These are phyloP conservation scores for Begonia masoniana DNA, from an alignment of 306 rosid species.

Conservation along the genomic window DNA sequence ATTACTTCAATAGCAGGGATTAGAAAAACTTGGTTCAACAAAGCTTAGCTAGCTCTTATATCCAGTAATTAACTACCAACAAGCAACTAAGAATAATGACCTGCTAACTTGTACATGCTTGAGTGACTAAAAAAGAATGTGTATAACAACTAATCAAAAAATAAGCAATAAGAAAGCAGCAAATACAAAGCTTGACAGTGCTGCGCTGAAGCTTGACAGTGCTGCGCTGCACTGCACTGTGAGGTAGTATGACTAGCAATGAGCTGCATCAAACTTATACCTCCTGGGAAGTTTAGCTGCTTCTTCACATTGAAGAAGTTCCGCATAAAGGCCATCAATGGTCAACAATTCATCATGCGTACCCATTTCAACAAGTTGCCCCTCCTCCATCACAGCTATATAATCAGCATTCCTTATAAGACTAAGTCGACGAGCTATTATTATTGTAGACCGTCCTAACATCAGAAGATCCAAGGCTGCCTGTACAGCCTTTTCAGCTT, in stretches of 20 bases:
- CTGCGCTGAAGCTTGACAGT: not conserved
- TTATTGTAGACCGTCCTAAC: constrained; percentile 96
- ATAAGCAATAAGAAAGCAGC: constrained; percentile 16
- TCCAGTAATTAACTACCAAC: too few species aligned
- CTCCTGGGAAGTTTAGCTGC: constrained; percentile 99
- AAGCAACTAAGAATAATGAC: too few species aligned
- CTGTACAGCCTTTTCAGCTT: constrained; percentile 97
- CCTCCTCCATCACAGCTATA: constrained; percentile 99
- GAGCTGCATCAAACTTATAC: constrained; percentile 14
- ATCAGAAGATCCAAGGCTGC: constrained; percentile 93
- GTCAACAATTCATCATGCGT: constrained; percentile 83
- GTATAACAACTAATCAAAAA: too few species aligned
- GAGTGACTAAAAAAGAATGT: too few species aligned
- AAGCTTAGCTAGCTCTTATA: constrained; percentile 7
- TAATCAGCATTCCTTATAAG: constrained; percentile 97
- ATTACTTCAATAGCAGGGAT: too few species aligned
- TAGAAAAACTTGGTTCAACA: not conserved
- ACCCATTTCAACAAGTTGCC: constrained; percentile 97
- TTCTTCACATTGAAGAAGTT: constrained; percentile 92
- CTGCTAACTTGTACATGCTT: too few species aligned
- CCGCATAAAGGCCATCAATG: constrained; percentile 82
- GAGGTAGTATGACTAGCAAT: not conserved
- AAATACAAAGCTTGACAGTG: not conserved
- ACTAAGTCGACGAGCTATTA: constrained; percentile 98
- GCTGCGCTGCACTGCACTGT: not conserved